These are phyloP conservation scores for Bimuria novae-zelandiae DNA, from an alignment of 2,329 filamentous ascomycete genomes.

Conservation along the genomic window DNA sequence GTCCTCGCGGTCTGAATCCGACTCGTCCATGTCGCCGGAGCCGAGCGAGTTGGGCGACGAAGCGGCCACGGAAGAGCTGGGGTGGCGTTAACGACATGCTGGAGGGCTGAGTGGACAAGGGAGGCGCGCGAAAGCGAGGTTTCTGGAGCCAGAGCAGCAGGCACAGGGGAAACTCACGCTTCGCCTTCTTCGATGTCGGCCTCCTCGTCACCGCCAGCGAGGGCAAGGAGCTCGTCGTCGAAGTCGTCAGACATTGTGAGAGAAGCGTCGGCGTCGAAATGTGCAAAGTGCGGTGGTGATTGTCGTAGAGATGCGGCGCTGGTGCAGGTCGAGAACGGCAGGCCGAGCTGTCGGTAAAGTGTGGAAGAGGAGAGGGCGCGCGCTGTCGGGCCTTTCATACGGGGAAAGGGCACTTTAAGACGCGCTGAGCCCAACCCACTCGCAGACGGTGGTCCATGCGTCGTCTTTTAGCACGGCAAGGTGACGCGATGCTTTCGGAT, in stretches of 20 bases:
- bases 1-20: constrained; percentile 57
- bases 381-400: too few species aligned
- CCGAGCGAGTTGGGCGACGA: constrained; percentile 73
- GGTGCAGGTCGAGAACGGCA: neutral
- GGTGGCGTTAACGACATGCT: constrained; percentile 35
- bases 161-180: constrained; percentile 65
- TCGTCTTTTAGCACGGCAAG: constrained; percentile 1
- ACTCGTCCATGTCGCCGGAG: constrained; percentile 88
- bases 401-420: too few species aligned
- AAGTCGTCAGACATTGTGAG: constrained; percentile 71
- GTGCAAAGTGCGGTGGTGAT: neutral
- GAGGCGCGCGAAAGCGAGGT: constrained; percentile 16
- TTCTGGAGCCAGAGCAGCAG: constrained; percentile 8
- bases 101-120: constrained; percentile 13
- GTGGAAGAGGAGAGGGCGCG: too few species aligned
- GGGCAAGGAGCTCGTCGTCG: constrained; percentile 90
- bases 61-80: constrained; percentile 68
- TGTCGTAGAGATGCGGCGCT: neutral
- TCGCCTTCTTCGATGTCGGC: constrained; percentile 76
- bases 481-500: neutral
- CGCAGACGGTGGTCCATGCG: too few species aligned
- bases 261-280: neutral
- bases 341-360: too few species aligned
- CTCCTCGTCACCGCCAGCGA: constrained; percentile 74
- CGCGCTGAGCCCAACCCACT: too few species aligned